phyloP scores from a whole-genome alignment of 179 eudicot genomes.

The Pouteria campechiana region DNA sequence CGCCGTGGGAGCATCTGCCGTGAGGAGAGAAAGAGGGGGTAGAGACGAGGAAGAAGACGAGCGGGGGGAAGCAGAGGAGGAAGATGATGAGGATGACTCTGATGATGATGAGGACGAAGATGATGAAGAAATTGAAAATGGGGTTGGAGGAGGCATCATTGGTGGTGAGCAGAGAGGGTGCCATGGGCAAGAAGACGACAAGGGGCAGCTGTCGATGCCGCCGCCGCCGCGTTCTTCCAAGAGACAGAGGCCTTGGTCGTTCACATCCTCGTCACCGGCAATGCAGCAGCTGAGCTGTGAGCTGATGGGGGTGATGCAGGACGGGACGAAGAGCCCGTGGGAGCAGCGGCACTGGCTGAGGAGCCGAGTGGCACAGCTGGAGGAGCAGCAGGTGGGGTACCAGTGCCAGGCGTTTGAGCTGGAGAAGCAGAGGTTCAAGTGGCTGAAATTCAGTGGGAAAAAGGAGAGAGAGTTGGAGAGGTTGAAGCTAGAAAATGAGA shows the following conservation, averaged over 20 bases:
- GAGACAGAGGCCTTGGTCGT: background rate
- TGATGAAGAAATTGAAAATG: slow-evolving; percentile 20
- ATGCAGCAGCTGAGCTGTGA: slow-evolving; percentile 29
- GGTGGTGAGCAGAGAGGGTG: no score
- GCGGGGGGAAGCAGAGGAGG: background rate
- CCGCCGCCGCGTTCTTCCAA: slow-evolving; percentile 18
- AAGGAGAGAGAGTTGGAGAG: slow-evolving; percentile 81
- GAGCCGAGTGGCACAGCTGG: slow-evolving; percentile 29
- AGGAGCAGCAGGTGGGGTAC: slow-evolving; percentile 38
- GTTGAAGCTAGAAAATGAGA: slow-evolving; percentile 50
- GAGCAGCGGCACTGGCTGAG: slow-evolving; percentile 65
- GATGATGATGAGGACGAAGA: slow-evolving; percentile 20
- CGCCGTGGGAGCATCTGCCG: no score
- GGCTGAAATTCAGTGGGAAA: slow-evolving; percentile 56
- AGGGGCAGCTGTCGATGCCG: slow-evolving; percentile 5
- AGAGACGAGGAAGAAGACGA: background rate
- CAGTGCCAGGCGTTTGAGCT: slow-evolving; percentile 37
- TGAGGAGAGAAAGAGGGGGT: slow-evolving; percentile 9
- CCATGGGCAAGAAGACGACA: slow-evolving; percentile 16
- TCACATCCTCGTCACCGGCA: slow-evolving; percentile 3
- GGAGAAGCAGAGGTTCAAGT: slow-evolving; percentile 59
- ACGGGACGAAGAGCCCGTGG: slow-evolving; percentile 26
- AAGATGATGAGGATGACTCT: slow-evolving; percentile 4
- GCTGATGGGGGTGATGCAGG: slow-evolving; percentile 25
- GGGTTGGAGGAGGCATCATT: slow-evolving; percentile 1